These are phyloP conservation scores for Coemansia erecta DNA, from an alignment of 192 early-diverging fungal species.

Conservation along the genomic window DNA sequence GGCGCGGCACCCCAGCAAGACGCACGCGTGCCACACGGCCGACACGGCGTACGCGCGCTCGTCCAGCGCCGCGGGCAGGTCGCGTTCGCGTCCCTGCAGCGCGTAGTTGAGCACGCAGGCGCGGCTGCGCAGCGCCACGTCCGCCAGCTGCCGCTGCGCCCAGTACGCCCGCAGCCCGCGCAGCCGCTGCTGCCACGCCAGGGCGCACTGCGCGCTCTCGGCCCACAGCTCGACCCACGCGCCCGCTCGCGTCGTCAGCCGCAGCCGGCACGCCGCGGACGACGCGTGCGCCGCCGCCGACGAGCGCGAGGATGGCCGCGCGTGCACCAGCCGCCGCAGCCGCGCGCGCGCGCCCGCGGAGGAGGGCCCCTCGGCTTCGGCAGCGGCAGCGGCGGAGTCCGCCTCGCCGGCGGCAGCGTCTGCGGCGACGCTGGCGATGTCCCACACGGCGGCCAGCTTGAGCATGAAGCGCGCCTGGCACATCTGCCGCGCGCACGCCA, in stretches of 20 bases:
- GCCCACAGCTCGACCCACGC: conserved; percentile 39
- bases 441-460: conserved; percentile 35
- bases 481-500: conserved; percentile 38
- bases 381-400: neutral
- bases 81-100: conserved; percentile 31
- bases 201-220: conserved; percentile 31
- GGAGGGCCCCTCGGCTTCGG: neutral
- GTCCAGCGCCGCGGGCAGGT: conserved; percentile 33
- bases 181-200: conserved; percentile 48
- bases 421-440: conserved; percentile 27
- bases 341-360: no score
- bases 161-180: conserved; percentile 44
- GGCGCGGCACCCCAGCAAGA: conserved; percentile 46
- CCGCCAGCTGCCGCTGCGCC: conserved; percentile 35
- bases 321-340: no score
- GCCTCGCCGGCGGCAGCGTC: neutral
- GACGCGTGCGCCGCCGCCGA: no score
- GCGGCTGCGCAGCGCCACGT: conserved; percentile 31
- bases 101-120: conserved; percentile 38
- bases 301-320: no score
- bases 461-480: conserved; percentile 45
- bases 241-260: conserved; percentile 34
- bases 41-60: conserved; percentile 46
- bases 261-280: conserved; percentile 32
- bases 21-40: conserved; percentile 47